Conservation (phyloP, 2,329 filamentous ascomycete species). For the Kalmusia sp. region DNA sequence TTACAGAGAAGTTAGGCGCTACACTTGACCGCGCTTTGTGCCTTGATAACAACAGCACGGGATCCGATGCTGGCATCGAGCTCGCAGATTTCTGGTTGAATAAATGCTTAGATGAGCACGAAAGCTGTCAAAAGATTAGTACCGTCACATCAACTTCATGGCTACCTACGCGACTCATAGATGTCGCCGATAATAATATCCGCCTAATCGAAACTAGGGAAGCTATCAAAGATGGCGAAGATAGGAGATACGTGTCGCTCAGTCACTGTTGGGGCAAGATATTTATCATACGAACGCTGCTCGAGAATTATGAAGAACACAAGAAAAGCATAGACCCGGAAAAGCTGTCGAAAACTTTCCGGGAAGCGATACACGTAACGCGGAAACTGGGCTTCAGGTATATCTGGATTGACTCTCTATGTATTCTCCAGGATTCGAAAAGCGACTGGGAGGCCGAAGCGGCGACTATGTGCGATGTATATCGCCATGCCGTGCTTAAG, state of each 20-base stretch:
- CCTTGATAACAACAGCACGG: slow-evolving; percentile 11
- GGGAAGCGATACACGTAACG: slow-evolving; percentile 19
- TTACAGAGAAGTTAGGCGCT: slow-evolving; percentile 18
- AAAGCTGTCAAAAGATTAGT: slow-evolving; percentile 11
- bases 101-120: slow-evolving; percentile 18
- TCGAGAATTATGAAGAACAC: slow-evolving; percentile 20
- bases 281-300: slow-evolving; percentile 26
- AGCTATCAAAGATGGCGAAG: slow-evolving; percentile 4
- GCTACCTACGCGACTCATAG: slow-evolving; percentile 26
- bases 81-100: slow-evolving; percentile 27
- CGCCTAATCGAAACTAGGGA: slow-evolving; percentile 19
- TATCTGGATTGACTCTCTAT: slow-evolving; percentile 28
- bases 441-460: slow-evolving; percentile 34
- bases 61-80: slow-evolving; percentile 25
- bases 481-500: slow-evolving; percentile 27
- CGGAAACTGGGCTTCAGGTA: slow-evolving; percentile 23
- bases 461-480: slow-evolving; percentile 33
- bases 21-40: slow-evolving; percentile 9
- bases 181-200: slow-evolving; percentile 17
- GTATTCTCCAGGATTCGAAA: slow-evolving; percentile 21
- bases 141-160: slow-evolving; percentile 5
- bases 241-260: slow-evolving; percentile 23
- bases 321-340: slow-evolving; percentile 11
- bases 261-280: slow-evolving; percentile 33
- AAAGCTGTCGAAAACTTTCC: slow-evolving; percentile 12